phyloP scores from a whole-genome alignment of 345 rosid genomes.

The Euphorbia peplus region DNA sequence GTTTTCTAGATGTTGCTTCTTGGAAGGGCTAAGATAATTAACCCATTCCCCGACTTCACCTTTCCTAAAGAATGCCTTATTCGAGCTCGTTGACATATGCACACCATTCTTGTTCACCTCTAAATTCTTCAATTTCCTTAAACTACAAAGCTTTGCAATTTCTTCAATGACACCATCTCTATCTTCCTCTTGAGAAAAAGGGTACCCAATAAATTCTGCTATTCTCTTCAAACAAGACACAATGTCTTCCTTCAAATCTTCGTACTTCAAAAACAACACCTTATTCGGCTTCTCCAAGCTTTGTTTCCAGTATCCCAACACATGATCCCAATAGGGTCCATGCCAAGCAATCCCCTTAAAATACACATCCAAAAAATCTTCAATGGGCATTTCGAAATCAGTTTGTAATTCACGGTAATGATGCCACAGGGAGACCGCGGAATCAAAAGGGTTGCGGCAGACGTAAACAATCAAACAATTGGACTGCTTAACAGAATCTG shows the following conservation, averaged over 20 bases:
- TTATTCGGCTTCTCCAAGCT: slow-evolving; percentile 25
- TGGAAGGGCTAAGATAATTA: background rate
- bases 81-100: background rate
- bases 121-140: slow-evolving; percentile 15
- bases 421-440: too few species aligned
- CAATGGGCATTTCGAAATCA: too few species aligned
- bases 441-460: slow-evolving; percentile 29
- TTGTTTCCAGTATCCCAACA: slow-evolving; percentile 33
- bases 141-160: slow-evolving; percentile 17
- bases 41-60: background rate
- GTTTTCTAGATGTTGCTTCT: background rate
- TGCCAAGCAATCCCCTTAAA: too few species aligned
- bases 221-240: slow-evolving; percentile 20
- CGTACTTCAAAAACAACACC: slow-evolving; percentile 34
- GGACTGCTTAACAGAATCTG: slow-evolving; percentile 2
- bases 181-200: slow-evolving; percentile 17
- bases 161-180: slow-evolving; percentile 6
- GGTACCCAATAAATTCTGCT: slow-evolving; percentile 11
- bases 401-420: too few species aligned
- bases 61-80: background rate
- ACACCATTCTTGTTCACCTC: slow-evolving; percentile 15
- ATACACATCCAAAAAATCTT: too few species aligned
- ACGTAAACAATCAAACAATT: slow-evolving; percentile 17
- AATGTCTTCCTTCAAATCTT: slow-evolving; percentile 34
- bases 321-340: slow-evolving; percentile 38